These are phyloP conservation scores for Tetrapisispora nanseiensis DNA, from an alignment of 805 yeast species.

Conservation along the genomic window DNA sequence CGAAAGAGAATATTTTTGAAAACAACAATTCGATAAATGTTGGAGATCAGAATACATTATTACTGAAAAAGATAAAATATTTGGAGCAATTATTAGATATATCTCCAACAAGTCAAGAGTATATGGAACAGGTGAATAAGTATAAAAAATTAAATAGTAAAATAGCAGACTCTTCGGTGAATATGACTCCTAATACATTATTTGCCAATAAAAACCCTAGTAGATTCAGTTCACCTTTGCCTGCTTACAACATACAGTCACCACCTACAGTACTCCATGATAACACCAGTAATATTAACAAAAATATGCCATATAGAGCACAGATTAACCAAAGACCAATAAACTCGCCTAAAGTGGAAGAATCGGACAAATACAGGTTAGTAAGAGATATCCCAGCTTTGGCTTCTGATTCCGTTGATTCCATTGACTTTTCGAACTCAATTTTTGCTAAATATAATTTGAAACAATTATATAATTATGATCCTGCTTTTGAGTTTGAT, in stretches of 20 bases:
- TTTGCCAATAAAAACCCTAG: not conserved
- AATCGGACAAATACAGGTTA: not conserved
- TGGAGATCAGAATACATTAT: conserved; percentile 40
- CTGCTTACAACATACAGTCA: not conserved
- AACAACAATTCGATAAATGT: not conserved
- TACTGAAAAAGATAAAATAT: conserved; percentile 45
- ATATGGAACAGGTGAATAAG: conserved; percentile 25
- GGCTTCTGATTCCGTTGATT: conserved; percentile 27
- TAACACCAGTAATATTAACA: not conserved
- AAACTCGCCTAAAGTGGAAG: not conserved
- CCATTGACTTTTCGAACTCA: conserved; percentile 33
- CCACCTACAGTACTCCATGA: not conserved
- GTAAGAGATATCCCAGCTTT: conserved; percentile 9
- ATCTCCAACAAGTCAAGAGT: conserved; percentile 21
- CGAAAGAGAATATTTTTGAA: not conserved
- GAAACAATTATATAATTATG: conserved; percentile 35
- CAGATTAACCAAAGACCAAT: not conserved
- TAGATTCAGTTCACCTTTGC: not conserved
- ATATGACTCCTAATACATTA: not conserved
- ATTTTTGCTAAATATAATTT: conserved; percentile 39
- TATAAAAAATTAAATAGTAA: conserved; percentile 33
- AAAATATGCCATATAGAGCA: not conserved
- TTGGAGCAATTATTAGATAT: conserved; percentile 37
- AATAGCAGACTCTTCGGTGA: conserved; percentile 14
- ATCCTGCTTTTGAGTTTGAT: conserved; percentile 46